Evolutionary conservation across 2,329 filamentous ascomycete genomes (phyloP), one percentile per base, ranked within the genome.

Genomic region (Cytospora mali): DNA sequence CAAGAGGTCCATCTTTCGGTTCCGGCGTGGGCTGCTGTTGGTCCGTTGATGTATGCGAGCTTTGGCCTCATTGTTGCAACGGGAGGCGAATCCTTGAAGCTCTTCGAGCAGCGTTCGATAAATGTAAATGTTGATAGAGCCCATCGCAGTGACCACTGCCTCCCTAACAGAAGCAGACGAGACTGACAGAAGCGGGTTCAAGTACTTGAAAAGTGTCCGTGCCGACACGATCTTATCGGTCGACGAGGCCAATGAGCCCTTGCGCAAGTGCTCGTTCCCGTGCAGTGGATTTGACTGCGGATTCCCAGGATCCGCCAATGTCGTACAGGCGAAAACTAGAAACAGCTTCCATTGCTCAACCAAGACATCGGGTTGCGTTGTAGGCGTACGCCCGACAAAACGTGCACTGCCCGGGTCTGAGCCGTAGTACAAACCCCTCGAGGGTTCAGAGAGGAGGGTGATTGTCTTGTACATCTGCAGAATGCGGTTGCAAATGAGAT

Each of bases 321-420:
- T 98, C 11, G 94, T 97, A 76, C 96, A 99, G 11, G 94, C 95
- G 77, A 99, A 97, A 61, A 97, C 93, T 28, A 99, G 82, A 74
- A 98, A 98, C 2, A 98, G 80, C 75, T 97, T 98, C 94, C 94
- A 99, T 73, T 99, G 95, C 75, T 98, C 96, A 63, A 99, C 87
- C 62, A 97, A 82, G 25, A 96, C 87, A 69, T 96, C 93, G 0
- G 93, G 91, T 21, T 93, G 90, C 0, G 89, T 88, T 3, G 87
- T 89, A 63, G 84, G 87, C 64, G 83, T 84, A 71, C 86, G 81
- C 68, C 75, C 77, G 1, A 77, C 75, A 25, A 79, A 73, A 25
- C 83, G 79, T 29, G 79, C 81, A 71, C 82, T 88, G 29, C 81
- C 80, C 7, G 83, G 78, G 55, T 88, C 85, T 21, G 84, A 79